These are phyloP conservation scores for Tubosaeta sp. DNA, from an alignment of 768 basidiomycete genomes.

Conservation along the genomic window DNA sequence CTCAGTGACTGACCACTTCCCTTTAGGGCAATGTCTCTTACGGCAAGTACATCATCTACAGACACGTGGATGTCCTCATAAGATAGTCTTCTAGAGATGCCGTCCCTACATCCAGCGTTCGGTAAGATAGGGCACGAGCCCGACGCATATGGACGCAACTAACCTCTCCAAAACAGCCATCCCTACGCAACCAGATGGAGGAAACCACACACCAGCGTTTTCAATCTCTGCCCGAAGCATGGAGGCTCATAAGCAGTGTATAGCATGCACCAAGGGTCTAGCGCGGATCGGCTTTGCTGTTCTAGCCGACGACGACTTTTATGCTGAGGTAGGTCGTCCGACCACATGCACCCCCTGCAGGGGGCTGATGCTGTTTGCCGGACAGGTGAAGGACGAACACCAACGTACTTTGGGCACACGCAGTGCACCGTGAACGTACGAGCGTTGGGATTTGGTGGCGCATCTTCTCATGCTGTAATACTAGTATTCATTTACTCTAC, in stretches of 20 bases:
- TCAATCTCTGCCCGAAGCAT: conserved; percentile 52
- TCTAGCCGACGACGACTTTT: conserved; percentile 56
- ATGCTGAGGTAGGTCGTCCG: conserved; percentile 40
- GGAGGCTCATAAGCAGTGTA: conserved; percentile 59
- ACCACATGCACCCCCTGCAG: neutral
- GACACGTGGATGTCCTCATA: conserved; percentile 13
- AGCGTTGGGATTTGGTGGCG: neutral
- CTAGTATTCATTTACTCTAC: conserved; percentile 13
- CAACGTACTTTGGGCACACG: conserved; percentile 9
- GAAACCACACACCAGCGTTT: conserved; percentile 75
- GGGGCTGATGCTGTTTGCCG: neutral
- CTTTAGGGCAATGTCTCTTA: conserved; percentile 71
- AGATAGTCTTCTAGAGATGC: conserved; percentile 41
- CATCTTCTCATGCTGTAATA: conserved; percentile 12
- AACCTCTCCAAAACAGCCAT: conserved; percentile 46
- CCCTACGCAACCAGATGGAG: conserved; percentile 63
- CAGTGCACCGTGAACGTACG: neutral
- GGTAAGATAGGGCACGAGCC: conserved; percentile 35
- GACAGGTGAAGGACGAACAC: conserved; percentile 25
- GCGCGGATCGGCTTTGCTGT: conserved; percentile 60
- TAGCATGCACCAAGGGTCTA: conserved; percentile 55
- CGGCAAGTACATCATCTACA: conserved; percentile 37
- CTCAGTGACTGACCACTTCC: conserved; percentile 13
- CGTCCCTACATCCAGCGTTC: conserved; percentile 60
- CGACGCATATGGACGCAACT: conserved; percentile 8